Evolutionary conservation across 306 rosid species (phyloP), one percentile per base, ranked within the genome.

Genomic region (Gastrolobium bilobum): DNA sequence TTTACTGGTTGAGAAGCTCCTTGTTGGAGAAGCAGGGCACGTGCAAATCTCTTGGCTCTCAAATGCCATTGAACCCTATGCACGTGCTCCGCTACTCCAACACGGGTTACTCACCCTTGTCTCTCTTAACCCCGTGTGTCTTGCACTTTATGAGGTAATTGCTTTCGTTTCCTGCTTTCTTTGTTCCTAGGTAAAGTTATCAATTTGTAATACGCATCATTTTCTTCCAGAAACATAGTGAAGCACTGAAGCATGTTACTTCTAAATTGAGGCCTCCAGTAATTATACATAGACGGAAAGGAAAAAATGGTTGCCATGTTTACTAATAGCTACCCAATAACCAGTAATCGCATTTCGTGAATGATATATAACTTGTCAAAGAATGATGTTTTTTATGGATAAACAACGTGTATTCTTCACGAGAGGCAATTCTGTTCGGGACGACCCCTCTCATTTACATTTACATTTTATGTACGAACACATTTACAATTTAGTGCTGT

Each of bases 21-120:
- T 72, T 71, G 98, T 76, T 95, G 99, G 99, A 95, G 99, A 95
- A 95, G 96, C 96, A 95, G 98, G 97, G 95, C 99, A 95, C 99
- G 98, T 92, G 99, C 97, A 92, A 88, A 43, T 51, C 44, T 14
- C 11, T 77, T 60, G 40, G 42, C 79, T 77, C 34, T 76, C 52
- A 9, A 64, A 42, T 76, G 81, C 59, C 81, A 72, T 10, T 3
- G 6, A 59, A 69, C 42, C 43, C 8, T 77, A 89, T 91, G 97
- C 99, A 92, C 89, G 95, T 86, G 95, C 92, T 87, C 91, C 85
- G 88, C 90, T 86, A 91, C 97, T 87, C 97, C 97, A 94, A 87
- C 97, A 84, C 8, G 95, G 88, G 84, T 56, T 89, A 71, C 88
- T 91, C 81, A 37, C 84, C 90, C 50, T 30, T 64, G 10, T 34